These are phyloP conservation scores for Colletotrichum sp. DNA, from an alignment of 2,329 filamentous ascomycete genomes.

Conservation along the genomic window DNA sequence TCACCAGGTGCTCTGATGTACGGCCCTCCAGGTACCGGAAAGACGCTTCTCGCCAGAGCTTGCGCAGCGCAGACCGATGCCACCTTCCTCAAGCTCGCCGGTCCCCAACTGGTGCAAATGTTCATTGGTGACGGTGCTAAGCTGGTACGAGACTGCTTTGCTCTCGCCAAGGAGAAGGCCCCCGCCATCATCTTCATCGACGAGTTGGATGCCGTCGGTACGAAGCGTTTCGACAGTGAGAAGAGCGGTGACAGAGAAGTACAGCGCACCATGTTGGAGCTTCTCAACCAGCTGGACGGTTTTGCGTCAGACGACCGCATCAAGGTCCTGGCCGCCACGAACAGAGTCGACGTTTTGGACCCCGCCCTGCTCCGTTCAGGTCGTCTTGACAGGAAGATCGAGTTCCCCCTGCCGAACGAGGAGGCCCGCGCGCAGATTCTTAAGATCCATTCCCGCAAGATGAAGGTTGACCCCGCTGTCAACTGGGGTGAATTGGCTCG, in stretches of 20 bases:
- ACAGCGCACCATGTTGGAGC: constrained; percentile 97
- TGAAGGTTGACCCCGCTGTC: constrained; percentile 90
- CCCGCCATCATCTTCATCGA: constrained; percentile 99
- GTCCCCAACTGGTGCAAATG: constrained; percentile 98
- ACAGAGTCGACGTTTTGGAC: constrained; percentile 92
- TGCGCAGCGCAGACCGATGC: constrained; percentile 98
- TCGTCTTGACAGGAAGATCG: constrained; percentile 94
- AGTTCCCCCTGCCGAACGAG: constrained; percentile 97
- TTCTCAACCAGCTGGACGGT: constrained; percentile 97
- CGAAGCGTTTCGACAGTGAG: constrained; percentile 98
- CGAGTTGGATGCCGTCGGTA: constrained; percentile 96
- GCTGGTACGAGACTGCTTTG: constrained; percentile 96
- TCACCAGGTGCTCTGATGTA: constrained; percentile 92
- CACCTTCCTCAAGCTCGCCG: constrained; percentile 97
- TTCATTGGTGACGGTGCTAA: constrained; percentile 99
- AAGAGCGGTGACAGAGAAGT: constrained; percentile 98
- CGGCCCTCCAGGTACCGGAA: constrained; percentile 88
- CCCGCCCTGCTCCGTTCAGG: constrained; percentile 90
- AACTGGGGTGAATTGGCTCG: constrained; percentile 97
- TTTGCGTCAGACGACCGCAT: constrained; percentile 97
- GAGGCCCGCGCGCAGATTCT: constrained; percentile 96
- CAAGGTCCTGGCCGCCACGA: constrained; percentile 94
- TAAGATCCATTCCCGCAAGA: constrained; percentile 97
- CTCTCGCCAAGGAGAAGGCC: constrained; percentile 96
- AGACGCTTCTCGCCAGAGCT: constrained; percentile 90